These are phyloP conservation scores for Teratosphaeria epicoccoides DNA, from an alignment of 2,329 filamentous ascomycete genomes.

Conservation along the genomic window DNA sequence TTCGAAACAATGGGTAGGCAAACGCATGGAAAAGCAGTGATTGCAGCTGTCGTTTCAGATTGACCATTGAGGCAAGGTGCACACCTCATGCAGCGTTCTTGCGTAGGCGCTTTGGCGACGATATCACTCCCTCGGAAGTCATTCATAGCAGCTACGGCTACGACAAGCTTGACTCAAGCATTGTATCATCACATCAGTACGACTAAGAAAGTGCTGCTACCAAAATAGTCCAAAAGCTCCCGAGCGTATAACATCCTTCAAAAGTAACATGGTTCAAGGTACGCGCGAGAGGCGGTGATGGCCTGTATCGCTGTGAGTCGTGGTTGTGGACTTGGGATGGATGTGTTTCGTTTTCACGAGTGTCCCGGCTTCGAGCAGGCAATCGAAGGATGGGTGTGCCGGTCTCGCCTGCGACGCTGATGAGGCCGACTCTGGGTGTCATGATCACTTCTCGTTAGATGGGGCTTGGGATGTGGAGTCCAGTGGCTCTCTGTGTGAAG, in stretches of 20 bases:
- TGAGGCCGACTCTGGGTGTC: slow-evolving; percentile 8
- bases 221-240: too few species aligned
- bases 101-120: not conserved
- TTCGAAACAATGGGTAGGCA: not conserved
- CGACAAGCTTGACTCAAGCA: not conserved
- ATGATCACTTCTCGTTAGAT: not conserved
- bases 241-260: too few species aligned
- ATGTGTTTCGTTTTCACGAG: too few species aligned
- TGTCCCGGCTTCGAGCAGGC: slow-evolving; percentile 23
- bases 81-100: not conserved
- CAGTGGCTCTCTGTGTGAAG: too few species aligned
- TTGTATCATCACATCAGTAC: not conserved
- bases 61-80: not conserved
- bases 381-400: slow-evolving; percentile 31
- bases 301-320: too few species aligned
- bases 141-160: not conserved
- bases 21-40: not conserved
- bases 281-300: too few species aligned
- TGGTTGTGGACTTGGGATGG: too few species aligned
- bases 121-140: not conserved
- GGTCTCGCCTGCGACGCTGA: slow-evolving; percentile 36
- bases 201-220: not conserved
- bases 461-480: not conserved
- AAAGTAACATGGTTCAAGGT: too few species aligned
- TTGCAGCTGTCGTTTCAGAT: not conserved